Evolutionary conservation across 2,329 filamentous ascomycete genomes (phyloP), one percentile per base, ranked within the genome.

Genomic region (Calonectria hawksworthii): DNA sequence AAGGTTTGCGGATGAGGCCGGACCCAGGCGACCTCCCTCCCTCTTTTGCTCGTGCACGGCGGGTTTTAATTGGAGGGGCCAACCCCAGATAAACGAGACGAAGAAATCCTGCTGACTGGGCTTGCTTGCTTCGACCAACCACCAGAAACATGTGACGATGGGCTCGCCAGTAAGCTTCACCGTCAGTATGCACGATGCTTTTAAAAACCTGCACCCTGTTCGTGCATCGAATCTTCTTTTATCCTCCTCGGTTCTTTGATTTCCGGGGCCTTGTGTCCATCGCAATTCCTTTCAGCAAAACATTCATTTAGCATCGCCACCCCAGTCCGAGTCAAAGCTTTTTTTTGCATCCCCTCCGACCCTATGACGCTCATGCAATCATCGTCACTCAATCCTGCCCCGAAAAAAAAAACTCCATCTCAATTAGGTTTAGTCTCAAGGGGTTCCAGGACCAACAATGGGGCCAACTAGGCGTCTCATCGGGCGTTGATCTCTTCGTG

Each of bases 351-450:
- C 26, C 32, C 34, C 56, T 38, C 56, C 34, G 34, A 61, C n/a
- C 56, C 56, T 63, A 65, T 65, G 61, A 44, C 61, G 41, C 61
- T 65, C 38, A 65, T 65, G 61, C 61, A 65, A 26, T 65, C 41
- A 65, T 65, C 61, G 38, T 34, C 41, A 50, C 50, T 50, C 21
- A 50, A 47, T 47, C 34, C 28, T 47, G 32, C 9, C 13, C 23
- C 21, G 21, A n/a, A 30, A 34, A 16, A 32, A 56, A 30, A 14
- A 23, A 38, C 23, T 0, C 14, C 56, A 36, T 13, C 61, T 32
- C 10, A 34, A 65, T 65, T 44, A 30, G 41, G 61, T 44, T 13
- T 65, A 65, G 61, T 13, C 34, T 18, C 56, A 41, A 63, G 56
- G 56, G 56, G 34, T 11, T 34, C 61, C 38, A 65, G 61, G 41